Evolutionary conservation across 352 stramenopile genomes (phyloP).

Genomic region (Sclerospora graminicola): DNA sequence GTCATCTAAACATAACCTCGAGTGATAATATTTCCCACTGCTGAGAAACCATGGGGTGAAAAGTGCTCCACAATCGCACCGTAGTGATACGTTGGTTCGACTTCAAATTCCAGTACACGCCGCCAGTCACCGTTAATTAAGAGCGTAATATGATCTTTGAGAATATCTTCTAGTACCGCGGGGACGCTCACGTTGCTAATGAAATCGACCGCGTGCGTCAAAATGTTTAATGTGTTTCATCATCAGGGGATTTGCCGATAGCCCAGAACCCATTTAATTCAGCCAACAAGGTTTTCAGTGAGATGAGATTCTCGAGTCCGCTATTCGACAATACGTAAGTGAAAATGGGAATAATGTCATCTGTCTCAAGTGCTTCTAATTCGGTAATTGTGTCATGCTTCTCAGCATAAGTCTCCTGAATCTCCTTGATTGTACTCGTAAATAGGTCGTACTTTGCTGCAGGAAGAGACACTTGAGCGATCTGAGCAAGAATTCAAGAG

Average conservation of each 20-base stretch:
- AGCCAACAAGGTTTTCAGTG: conserved; percentile 62
- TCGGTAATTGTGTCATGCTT: conserved; percentile 53
- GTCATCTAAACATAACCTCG: conserved; percentile 75
- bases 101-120: conserved; percentile 68
- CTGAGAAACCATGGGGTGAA: conserved; percentile 55
- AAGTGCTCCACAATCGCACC: conserved; percentile 73
- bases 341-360: conserved; percentile 85
- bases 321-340: conserved; percentile 85
- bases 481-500: conserved; percentile 58
- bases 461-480: conserved; percentile 36
- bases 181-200: conserved; percentile 82
- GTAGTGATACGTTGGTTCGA: conserved; percentile 78
- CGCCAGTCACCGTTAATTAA: conserved; percentile 82
- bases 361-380: conserved; percentile 50
- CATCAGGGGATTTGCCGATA: conserved; percentile 43
- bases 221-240: conserved; percentile 56
- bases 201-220: conserved; percentile 75
- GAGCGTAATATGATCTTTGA: conserved; percentile 85
- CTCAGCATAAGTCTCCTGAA: conserved; percentile 65
- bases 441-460: conserved; percentile 76
- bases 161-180: conserved; percentile 82
- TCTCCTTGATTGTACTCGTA: conserved; percentile 58
- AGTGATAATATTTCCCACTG: conserved; percentile 61
- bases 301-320: conserved; percentile 73
- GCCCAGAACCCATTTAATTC: conserved; percentile 68